phyloP scores from a whole-genome alignment of 305 asterid species.

The Ruellia speciosa region DNA sequence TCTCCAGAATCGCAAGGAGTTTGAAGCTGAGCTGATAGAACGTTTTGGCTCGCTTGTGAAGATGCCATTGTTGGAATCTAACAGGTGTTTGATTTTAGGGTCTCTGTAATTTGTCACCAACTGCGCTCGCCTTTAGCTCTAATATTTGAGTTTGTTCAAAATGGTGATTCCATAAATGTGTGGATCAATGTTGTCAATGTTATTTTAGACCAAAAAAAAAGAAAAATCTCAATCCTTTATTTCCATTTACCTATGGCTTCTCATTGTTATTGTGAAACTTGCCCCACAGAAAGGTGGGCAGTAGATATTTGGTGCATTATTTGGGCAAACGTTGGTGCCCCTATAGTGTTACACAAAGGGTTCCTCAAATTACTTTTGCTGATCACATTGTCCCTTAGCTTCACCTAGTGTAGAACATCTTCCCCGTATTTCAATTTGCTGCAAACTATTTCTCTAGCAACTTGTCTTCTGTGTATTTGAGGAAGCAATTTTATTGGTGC shows the following conservation, averaged over 20 bases:
- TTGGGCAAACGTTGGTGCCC: not conserved
- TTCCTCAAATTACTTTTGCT: not conserved
- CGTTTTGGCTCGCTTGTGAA: constrained; percentile 90
- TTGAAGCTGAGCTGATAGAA: constrained; percentile 73
- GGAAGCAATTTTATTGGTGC: not conserved
- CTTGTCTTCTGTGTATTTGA: not conserved
- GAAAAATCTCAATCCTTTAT: not conserved
- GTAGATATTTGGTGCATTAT: not conserved
- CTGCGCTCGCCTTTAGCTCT: constrained; percentile 11
- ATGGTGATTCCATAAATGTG: no score
- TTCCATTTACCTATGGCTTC: not conserved
- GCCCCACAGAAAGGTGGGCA: no score
- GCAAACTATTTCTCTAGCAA: not conserved
- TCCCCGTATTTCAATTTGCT: not conserved
- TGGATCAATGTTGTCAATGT: not conserved
- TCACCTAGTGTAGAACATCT: not conserved
- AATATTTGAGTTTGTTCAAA: not conserved
- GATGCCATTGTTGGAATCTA: constrained; percentile 75
- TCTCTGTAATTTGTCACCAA: constrained; percentile 11
- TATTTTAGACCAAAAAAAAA: not conserved
- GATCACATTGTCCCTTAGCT: not conserved
- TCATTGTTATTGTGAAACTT: not conserved
- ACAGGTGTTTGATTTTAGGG: constrained; percentile 47
- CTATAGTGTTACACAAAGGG: not conserved
- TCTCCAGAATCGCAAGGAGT: constrained; percentile 71